These are phyloP conservation scores for Entonaema liquescens DNA, from an alignment of 495 filamentous ascomycete genomes.

Conservation along the genomic window DNA sequence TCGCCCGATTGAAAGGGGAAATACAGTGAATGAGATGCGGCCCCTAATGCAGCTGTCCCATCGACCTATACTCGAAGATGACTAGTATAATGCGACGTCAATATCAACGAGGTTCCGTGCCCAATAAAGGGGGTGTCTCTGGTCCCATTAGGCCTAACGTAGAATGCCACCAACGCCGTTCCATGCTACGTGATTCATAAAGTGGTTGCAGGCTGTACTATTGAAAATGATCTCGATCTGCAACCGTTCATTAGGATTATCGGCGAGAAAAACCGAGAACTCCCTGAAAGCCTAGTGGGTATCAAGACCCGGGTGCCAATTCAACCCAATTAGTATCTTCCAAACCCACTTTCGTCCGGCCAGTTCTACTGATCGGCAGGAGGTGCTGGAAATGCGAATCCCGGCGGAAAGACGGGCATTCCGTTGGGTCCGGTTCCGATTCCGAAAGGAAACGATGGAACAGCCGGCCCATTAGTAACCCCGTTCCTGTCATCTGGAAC, in stretches of 20 bases:
- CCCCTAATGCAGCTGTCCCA: conserved; percentile 15
- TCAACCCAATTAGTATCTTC: not conserved
- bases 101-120: not conserved
- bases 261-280: not conserved
- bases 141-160: conserved; percentile 12
- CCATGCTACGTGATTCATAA: conserved; percentile 40
- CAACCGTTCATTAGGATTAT: conserved; percentile 1
- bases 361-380: conserved; percentile 40
- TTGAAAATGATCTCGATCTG: not conserved
- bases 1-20: not conserved
- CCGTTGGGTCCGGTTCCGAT: conserved; percentile 66
- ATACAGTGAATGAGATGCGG: conserved; percentile 2
- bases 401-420: conserved; percentile 75
- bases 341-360: not conserved
- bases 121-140: not conserved
- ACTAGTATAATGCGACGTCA: not conserved
- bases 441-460: conserved; percentile 64
- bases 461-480: conserved; percentile 58
- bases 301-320: not conserved
- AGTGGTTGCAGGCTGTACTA: conserved; percentile 11
- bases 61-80: conserved; percentile 10
- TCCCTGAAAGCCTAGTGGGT: not conserved
- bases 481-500: conserved; percentile 55
- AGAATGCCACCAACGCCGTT: conserved; percentile 41
- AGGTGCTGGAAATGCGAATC: conserved; percentile 59